phyloP scores from a whole-genome alignment of 2,329 filamentous ascomycete genomes.

The Phialophora macrospora region DNA sequence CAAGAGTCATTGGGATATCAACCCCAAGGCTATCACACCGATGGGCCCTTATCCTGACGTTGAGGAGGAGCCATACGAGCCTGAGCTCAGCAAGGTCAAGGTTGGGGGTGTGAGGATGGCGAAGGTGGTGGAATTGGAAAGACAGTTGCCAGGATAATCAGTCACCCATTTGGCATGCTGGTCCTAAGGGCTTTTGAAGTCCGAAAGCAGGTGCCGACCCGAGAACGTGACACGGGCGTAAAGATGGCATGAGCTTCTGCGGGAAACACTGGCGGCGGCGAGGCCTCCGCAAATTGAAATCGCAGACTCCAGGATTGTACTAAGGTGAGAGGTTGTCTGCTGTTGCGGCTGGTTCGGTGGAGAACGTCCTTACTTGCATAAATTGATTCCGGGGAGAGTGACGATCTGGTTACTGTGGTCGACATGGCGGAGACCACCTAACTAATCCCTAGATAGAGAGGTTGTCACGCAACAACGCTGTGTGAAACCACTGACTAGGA shows the following conservation, averaged over 20 bases:
- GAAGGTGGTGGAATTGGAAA: conserved; percentile 36
- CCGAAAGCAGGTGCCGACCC: neutral
- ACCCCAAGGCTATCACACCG: conserved; percentile 66
- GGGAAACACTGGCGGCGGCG: neutral
- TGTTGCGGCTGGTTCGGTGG: neutral
- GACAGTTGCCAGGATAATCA: conserved; percentile 23
- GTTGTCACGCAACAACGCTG: neutral
- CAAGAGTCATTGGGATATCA: conserved; percentile 65
- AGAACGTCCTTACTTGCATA: neutral
- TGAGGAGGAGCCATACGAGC: conserved; percentile 54
- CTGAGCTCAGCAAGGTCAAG: conserved; percentile 55
- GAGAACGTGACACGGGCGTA: neutral
- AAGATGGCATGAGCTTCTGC: neutral
- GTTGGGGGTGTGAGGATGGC: conserved; percentile 52
- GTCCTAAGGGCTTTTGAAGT: neutral
- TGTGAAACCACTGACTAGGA: neutral
- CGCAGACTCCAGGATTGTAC: neutral
- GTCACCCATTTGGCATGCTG: neutral
- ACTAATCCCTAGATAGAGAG: neutral
- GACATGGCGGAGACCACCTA: neutral
- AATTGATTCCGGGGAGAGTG: neutral
- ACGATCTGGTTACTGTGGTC: neutral
- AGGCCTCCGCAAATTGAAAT: neutral
- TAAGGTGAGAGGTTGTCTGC: neutral
- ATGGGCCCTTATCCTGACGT: conserved; percentile 65